Conservation (phyloP, 495 filamentous ascomycete genomes). For the Chlorociboria aeruginascens region DNA sequence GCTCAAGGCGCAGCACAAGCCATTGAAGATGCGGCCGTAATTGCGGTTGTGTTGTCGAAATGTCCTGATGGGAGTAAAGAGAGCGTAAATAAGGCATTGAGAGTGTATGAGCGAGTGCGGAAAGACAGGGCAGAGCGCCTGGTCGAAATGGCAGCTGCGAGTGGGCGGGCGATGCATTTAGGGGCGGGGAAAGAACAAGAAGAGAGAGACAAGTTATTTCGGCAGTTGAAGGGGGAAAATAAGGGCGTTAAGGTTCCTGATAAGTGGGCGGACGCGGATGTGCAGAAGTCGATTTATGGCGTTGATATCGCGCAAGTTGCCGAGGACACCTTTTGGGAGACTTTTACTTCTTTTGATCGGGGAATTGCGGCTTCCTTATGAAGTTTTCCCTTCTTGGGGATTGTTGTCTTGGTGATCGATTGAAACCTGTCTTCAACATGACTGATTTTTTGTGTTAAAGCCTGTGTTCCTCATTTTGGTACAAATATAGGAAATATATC, state of each 20-base stretch:
- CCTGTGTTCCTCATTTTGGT: too few species aligned
- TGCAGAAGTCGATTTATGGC: conserved; percentile 66
- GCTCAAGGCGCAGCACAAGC: conserved; percentile 68
- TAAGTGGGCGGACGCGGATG: conserved; percentile 62
- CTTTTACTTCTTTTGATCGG: not conserved
- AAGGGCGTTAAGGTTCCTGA: conserved; percentile 44
- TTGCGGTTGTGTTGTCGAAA: conserved; percentile 47
- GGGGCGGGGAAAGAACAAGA: conserved; percentile 63
- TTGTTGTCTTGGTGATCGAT: too few species aligned
- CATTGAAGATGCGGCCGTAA: conserved; percentile 65
- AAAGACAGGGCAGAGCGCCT: conserved; percentile 60
- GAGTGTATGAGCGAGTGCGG: conserved; percentile 59
- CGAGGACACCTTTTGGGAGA: conserved; percentile 1
- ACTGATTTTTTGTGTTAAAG: too few species aligned
- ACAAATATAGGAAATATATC: too few species aligned
- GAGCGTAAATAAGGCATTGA: conserved; percentile 49
- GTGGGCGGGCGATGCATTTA: conserved; percentile 55
- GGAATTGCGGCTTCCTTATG: too few species aligned
- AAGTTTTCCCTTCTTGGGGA: too few species aligned
- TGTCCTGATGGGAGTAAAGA: conserved; percentile 39
- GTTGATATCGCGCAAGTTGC: conserved; percentile 14
- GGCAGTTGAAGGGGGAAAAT: conserved; percentile 37
- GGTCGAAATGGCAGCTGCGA: conserved; percentile 56
- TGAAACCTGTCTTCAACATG: too few species aligned
- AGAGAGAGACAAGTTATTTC: conserved; percentile 62